These are phyloP conservation scores for Alnus rubra DNA, from an alignment of 306 rosid species.

Conservation along the genomic window DNA sequence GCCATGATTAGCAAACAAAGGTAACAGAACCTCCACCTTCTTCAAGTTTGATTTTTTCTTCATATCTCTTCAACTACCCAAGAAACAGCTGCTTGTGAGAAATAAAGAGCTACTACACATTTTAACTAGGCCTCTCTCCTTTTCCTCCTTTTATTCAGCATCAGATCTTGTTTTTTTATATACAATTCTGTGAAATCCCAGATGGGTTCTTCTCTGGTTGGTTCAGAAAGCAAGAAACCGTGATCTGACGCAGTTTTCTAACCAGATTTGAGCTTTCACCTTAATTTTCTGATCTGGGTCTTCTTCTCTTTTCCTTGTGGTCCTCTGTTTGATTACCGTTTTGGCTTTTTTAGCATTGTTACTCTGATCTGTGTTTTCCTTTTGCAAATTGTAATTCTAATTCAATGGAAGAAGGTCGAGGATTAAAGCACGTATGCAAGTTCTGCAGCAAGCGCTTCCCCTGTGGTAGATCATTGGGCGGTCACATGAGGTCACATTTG, in stretches of 20 bases:
- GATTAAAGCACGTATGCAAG: conserved; percentile 69
- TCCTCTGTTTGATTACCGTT: conserved; percentile 40
- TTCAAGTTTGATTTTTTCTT: conserved; percentile 25
- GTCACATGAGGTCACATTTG: conserved; percentile 93
- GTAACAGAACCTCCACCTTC: conserved; percentile 26
- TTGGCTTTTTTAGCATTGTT: conserved; percentile 19
- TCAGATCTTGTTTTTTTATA: conserved; percentile 61
- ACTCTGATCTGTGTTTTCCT: conserved; percentile 26
- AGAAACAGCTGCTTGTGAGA: conserved; percentile 29
- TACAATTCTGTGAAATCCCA: conserved; percentile 28
- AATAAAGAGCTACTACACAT: conserved; percentile 30
- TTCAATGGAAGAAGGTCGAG: conserved; percentile 58
- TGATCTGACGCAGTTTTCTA: conserved; percentile 33
- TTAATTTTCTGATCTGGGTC: conserved; percentile 55
- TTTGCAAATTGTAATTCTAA: conserved; percentile 4
- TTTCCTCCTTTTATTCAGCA: conserved; percentile 30
- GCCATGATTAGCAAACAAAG: conserved; percentile 53
- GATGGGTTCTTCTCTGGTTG: conserved; percentile 32
- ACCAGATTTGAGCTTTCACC: conserved; percentile 31
- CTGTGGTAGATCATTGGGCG: conserved; percentile 91
- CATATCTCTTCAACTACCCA: conserved; percentile 44
- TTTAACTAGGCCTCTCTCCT: conserved; percentile 15
- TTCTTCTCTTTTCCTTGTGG: conserved; percentile 12
- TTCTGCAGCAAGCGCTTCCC: conserved; percentile 78
- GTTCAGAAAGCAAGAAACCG: conserved; percentile 18